phyloP scores from a whole-genome alignment of 176 grass and related monocot species.

The Hyparrhenia diplandra region DNA sequence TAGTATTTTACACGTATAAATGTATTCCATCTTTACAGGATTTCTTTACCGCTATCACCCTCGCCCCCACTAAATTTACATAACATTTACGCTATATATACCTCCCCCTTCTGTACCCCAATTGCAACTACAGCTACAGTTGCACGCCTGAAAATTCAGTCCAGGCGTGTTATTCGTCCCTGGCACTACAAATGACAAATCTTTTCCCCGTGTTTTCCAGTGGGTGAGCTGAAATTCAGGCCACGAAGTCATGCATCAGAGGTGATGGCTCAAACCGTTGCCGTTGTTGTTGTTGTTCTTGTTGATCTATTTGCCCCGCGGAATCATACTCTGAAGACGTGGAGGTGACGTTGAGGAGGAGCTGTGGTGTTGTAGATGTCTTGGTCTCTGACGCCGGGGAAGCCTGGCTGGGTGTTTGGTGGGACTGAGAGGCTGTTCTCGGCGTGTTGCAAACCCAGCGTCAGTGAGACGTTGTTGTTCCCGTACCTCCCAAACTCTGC shows the following conservation, averaged over 20 bases:
- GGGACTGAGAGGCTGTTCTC: slow-evolving; percentile 47
- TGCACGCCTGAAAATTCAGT: slow-evolving; percentile 36
- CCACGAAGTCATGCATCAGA: slow-evolving; percentile 95
- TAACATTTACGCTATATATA: slow-evolving; percentile 59
- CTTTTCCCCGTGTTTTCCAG: background rate
- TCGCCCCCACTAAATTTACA: slow-evolving; percentile 44
- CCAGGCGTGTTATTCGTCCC: slow-evolving; percentile 43
- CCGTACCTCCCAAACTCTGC: slow-evolving; percentile 54
- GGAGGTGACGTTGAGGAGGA: slow-evolving; percentile 9
- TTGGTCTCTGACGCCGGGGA: slow-evolving; percentile 39
- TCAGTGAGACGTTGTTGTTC: slow-evolving; percentile 64
- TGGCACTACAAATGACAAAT: slow-evolving; percentile 51
- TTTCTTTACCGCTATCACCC: slow-evolving; percentile 56
- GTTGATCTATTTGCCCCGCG: slow-evolving; percentile 44
- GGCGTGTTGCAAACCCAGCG: slow-evolving; percentile 72
- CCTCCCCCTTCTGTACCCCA: slow-evolving; percentile 58
- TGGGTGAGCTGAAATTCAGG: slow-evolving; percentile 36
- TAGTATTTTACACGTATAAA: slow-evolving; percentile 63
- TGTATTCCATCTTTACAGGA: slow-evolving; percentile 78
- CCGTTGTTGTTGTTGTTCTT: slow-evolving; percentile 57
- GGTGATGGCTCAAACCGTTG: slow-evolving; percentile 49
- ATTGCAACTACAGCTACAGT: slow-evolving; percentile 60
- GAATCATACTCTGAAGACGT: slow-evolving; percentile 41
- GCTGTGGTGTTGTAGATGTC: slow-evolving; percentile 48
- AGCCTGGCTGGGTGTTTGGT: slow-evolving; percentile 44